Percentiles rank a stretch among this genome's conserved stretches.
These are phyloP conservation scores for Novymonas esmeraldas DNA, from an alignment of 208 protist genomes.

Conservation along the genomic window DNA sequence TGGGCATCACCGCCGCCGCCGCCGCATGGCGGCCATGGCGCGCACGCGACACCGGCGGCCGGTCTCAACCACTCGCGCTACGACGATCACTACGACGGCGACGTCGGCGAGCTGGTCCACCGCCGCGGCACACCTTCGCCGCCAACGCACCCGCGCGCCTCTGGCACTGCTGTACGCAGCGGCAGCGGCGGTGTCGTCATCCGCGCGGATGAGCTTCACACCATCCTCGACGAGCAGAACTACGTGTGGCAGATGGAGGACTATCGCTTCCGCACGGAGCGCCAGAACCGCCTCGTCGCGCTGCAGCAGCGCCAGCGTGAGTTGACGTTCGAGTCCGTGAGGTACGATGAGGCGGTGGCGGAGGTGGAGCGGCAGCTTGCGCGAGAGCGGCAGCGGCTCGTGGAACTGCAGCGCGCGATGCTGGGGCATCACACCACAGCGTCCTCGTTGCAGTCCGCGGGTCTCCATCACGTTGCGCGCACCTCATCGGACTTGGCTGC, in stretches of 20 bases:
- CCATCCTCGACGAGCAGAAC: slow-evolving; percentile 45
- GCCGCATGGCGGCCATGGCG: background rate
- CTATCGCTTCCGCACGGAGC: slow-evolving; percentile 65
- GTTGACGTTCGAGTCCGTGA: slow-evolving; percentile 34
- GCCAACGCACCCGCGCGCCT: too few species aligned
- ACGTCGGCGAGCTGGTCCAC: background rate
- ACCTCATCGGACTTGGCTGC: too few species aligned
- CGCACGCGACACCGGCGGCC: background rate
- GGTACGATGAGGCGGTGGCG: slow-evolving; percentile 29
- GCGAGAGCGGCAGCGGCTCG: slow-evolving; percentile 32
- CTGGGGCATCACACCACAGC: slow-evolving; percentile 2
- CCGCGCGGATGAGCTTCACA: slow-evolving; percentile 38
- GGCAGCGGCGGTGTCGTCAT: slow-evolving; percentile 12
- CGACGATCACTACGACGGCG: background rate
- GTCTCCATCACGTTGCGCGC: too few species aligned
- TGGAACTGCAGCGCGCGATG: slow-evolving; percentile 31
- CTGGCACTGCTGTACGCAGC: background rate
- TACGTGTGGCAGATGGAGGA: slow-evolving; percentile 73
- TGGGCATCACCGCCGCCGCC: background rate
- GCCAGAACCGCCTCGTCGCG: slow-evolving; percentile 29
- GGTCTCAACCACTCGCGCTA: slow-evolving; percentile 13
- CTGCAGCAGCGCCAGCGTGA: slow-evolving; percentile 37
- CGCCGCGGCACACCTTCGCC: background rate
- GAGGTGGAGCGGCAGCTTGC: slow-evolving; percentile 34
- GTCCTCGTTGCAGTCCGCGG: background rate